Percentiles rank a stretch among this genome's conserved stretches.
These are phyloP conservation scores for Venturia aucupariae DNA, from an alignment of 2,329 filamentous ascomycete genomes.

Conservation along the genomic window DNA sequence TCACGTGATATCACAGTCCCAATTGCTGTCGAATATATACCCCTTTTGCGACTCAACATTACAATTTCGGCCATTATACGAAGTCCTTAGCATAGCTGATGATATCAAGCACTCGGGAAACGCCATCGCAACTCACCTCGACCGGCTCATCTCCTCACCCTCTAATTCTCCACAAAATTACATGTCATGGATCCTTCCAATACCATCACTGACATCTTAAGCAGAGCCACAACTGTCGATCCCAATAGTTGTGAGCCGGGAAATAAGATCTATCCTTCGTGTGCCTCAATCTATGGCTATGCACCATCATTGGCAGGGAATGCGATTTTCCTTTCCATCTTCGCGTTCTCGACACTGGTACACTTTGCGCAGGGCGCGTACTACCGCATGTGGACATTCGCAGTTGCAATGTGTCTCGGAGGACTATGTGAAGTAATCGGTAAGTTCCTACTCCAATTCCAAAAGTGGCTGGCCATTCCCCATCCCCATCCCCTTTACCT, in stretches of 20 bases:
- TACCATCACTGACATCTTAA: not conserved
- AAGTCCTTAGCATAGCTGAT: too few species aligned
- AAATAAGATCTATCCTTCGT: slow-evolving; percentile 41
- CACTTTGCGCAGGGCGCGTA: slow-evolving; percentile 27
- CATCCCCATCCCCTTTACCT: too few species aligned
- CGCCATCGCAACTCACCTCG: too few species aligned
- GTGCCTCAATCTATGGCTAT: slow-evolving; percentile 32
- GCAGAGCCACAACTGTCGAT: not conserved
- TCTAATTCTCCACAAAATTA: not conserved
- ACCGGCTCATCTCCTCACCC: not conserved
- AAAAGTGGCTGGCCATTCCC: too few species aligned
- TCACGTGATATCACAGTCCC: too few species aligned
- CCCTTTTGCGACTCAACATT: too few species aligned
- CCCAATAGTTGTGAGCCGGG: not conserved
- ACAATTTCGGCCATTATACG: too few species aligned
- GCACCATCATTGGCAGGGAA: slow-evolving; percentile 30
- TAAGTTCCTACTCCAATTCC: not conserved
- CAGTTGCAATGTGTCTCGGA: slow-evolving; percentile 30
- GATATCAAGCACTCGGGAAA: too few species aligned
- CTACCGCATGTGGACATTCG: slow-evolving; percentile 33
- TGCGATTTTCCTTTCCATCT: slow-evolving; percentile 30
- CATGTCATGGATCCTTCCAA: not conserved
- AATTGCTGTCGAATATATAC: too few species aligned
- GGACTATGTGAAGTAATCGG: slow-evolving; percentile 34
- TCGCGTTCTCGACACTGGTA: slow-evolving; percentile 27